These are phyloP conservation scores for Hypericum perforatum DNA, from an alignment of 345 rosid species.

Conservation along the genomic window DNA sequence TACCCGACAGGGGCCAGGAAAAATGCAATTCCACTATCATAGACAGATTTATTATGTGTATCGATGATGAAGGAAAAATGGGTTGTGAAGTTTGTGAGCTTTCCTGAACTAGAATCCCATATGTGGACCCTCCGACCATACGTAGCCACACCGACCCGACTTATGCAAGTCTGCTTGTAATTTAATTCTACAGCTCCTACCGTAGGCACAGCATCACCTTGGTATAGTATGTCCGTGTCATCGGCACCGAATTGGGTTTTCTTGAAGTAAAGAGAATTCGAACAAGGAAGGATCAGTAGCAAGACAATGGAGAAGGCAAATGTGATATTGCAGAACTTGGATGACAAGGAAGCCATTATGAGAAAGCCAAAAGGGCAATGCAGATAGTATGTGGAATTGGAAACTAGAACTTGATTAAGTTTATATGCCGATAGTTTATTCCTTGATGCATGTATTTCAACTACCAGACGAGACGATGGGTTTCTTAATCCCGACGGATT, in stretches of 20 bases:
- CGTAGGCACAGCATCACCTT: neutral
- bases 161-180: neutral
- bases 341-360: too few relatives aligned
- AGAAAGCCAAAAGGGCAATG: too few relatives aligned
- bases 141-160: neutral
- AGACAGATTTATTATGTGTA: neutral
- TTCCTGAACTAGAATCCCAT: neutral
- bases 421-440: too few relatives aligned
- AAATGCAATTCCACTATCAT: neutral
- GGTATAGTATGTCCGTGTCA: neutral
- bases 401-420: too few relatives aligned
- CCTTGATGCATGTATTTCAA: too few relatives aligned
- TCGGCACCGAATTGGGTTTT: neutral
- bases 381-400: too few relatives aligned
- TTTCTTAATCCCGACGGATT: too few relatives aligned
- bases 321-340: too few relatives aligned
- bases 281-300: neutral
- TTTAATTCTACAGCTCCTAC: neutral
- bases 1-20: constrained; percentile 3
- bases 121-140: neutral
- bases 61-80: constrained; percentile 1
- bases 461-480: too few relatives aligned
- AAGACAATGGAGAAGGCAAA: too few relatives aligned
- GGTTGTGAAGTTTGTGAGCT: constrained; percentile 1
- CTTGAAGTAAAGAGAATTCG: neutral